Evolutionary conservation across 2,329 filamentous ascomycete species (phyloP), one percentile per base, ranked within the genome.

Genomic region (Kalmusia sp.): DNA sequence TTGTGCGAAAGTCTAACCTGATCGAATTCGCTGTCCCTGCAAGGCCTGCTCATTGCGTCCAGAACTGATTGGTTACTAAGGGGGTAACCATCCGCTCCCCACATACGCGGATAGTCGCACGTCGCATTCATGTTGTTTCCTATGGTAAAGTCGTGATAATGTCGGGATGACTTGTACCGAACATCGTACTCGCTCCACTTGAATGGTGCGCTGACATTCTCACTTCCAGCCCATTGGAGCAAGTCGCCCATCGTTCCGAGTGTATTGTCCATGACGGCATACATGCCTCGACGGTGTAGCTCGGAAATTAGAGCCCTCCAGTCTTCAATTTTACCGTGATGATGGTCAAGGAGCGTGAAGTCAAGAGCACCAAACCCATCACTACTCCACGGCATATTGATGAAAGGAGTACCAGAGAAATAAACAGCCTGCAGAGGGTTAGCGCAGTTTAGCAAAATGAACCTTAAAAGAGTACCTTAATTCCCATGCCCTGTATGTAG

Each of bases 231-330:
- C 67, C 87, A 88, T 5, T 83, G 84, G 55, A 88, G 80, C 46
- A 88, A 75, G 60, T 88, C 84, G 45, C 83, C 82, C 80, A 88
- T 79, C 4, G 86, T 89, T 39, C 83, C 80, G 67, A 88, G 80
- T 2, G 86, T 88, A 63, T 88, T 88, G 66, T 88, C 86, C 54
- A 88, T 71, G 27, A 89, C 74, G 34, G 88, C 84, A 72, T 87
- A 87, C 85, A 89, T 88, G 48, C 79, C 82, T 25, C 83, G 78
- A 2, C 71, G 70, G 62, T 89, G 86, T n/a, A 88, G 85, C 41
- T 84, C 84, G 7, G 79, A 74, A 47, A 88, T 82, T 2, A 81
- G 79, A 39, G 76, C 69, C 61, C 84, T 80, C 84, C 85, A 88
- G 49, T 78, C 74, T 15, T 80, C 70, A 49, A 89, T 82, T 44